Conservation (phyloP, 2,329 filamentous ascomycete genomes). For the Lachnellula occidentalis region DNA sequence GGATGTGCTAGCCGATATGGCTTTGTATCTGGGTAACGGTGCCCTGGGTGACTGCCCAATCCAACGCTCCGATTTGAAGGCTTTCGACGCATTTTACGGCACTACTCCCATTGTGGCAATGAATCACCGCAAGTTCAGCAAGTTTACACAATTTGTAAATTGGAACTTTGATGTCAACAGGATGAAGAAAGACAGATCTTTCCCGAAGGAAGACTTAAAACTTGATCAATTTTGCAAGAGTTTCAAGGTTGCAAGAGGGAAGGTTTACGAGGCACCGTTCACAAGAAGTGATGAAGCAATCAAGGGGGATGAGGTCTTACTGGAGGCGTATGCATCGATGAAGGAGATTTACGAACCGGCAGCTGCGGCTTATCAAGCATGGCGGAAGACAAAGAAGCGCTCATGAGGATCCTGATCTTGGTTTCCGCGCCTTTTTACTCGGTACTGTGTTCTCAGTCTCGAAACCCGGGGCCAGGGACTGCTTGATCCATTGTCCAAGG, state of each 20-base stretch:
- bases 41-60: too few relatives aligned
- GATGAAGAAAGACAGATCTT: not conserved
- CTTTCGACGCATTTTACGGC: too few relatives aligned
- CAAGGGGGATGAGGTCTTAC: not conserved
- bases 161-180: not conserved
- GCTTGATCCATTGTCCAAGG: not conserved
- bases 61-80: too few relatives aligned
- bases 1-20: too few relatives aligned
- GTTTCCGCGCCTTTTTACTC: not conserved
- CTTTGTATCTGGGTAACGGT: too few relatives aligned
- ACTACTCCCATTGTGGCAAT: not conserved
- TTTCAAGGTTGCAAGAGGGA: not conserved
- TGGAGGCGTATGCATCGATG: not conserved
- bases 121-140: not conserved
- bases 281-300: not conserved
- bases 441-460: not conserved
- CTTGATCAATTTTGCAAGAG: not conserved
- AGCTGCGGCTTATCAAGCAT: not conserved
- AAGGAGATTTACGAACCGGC: not conserved
- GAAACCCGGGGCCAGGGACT: not conserved
- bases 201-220: not conserved
- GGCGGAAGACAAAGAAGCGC: not conserved
- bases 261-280: not conserved
- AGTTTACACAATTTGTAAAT: not conserved
- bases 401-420: not conserved